Base-by-base conservation (phyloP, 768 basidiomycete species). In the Leccinum truebloodii region DNA sequence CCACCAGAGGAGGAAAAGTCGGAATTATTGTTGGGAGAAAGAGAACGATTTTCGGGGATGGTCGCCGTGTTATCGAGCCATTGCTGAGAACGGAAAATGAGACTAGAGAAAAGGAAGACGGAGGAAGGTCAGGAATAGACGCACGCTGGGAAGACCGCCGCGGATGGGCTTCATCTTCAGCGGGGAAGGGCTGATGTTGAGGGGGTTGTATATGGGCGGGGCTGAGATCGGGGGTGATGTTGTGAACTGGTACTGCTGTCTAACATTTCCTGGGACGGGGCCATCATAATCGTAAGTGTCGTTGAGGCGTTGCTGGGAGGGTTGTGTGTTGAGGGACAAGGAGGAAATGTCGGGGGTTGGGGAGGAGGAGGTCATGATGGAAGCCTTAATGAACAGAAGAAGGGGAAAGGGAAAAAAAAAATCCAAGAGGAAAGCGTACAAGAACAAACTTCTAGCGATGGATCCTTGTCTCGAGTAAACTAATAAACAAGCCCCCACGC, bases 1-100 rank as follows among this genome's bases (percentile, higher is more conserved):
- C 89, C 90, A 72, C 90, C 90, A 67, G 88, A 84, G 69, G 92
- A 93, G 56, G 92, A 94, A 75, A 94, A 86, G 77, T 94, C 92
- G 14, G 91, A 92, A 71, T 88, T 92, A 73, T 92, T 91, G 70
- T 90, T 85, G 46, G 92, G 92, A 14, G 92, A 94, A 62, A 92
- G 82, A 39, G 92, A 84, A 68, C 91, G 90, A 78, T 80, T 83
- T 73, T 92, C 90, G n/a, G 86, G 77, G 37, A 73, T 59, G 32
- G 67, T 39, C 14, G 59, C 68, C 22, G 79, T 65, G 73, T 83
- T 86, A 73, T 93, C 92, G 66, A 94, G 84, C 92, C 92, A 94
- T 86, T 94, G 92, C 92, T 93, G 72, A 10, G 30, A 52, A 32
- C 12, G 57, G 28, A 72, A 68, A 37, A 64, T 73, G 18, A 73